These are phyloP conservation scores for Oryza glumipatula DNA, from an alignment of 176 grass and related monocot genomes.

Conservation along the genomic window DNA sequence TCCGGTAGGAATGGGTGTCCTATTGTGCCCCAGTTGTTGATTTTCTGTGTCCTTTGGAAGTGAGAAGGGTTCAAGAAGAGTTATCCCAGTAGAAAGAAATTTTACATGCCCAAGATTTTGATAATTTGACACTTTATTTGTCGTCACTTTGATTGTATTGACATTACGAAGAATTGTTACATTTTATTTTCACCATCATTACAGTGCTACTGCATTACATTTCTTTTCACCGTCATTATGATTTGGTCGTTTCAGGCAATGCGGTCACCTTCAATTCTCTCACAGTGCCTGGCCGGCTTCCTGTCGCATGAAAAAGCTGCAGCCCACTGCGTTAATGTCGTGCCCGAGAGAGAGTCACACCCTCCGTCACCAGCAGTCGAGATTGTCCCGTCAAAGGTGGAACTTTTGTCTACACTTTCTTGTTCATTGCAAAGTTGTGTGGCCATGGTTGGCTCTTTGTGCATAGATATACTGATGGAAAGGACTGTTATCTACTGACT, in stretches of 20 bases:
- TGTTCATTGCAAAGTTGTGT: not conserved
- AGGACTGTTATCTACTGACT: not conserved
- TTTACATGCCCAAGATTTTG: too few relatives aligned
- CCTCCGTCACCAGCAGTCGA: conserved; percentile 63
- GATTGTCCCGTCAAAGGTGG: conserved; percentile 68
- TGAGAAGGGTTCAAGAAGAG: not conserved
- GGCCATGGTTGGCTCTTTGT: not conserved
- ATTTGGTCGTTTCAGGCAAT: conserved; percentile 34
- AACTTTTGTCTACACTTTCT: not conserved
- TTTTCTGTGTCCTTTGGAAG: not conserved
- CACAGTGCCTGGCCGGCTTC: conserved; percentile 63
- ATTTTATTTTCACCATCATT: not conserved
- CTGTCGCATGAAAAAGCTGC: conserved; percentile 55
- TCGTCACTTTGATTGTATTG: too few relatives aligned
- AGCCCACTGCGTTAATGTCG: conserved; percentile 48
- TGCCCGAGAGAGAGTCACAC: conserved; percentile 56
- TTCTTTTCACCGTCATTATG: not conserved
- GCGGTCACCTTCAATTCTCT: conserved; percentile 54
- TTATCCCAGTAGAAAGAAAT: not conserved
- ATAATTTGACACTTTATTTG: too few relatives aligned
- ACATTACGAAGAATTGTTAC: too few relatives aligned
- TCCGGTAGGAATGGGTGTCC: not conserved
- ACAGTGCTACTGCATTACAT: not conserved
- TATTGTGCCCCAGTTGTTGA: not conserved
- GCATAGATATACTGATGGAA: not conserved